Percentiles rank a stretch among this genome's conserved stretches.
These are phyloP conservation scores for Clonostachys solani DNA, from an alignment of 2,329 filamentous ascomycete genomes.

Conservation along the genomic window DNA sequence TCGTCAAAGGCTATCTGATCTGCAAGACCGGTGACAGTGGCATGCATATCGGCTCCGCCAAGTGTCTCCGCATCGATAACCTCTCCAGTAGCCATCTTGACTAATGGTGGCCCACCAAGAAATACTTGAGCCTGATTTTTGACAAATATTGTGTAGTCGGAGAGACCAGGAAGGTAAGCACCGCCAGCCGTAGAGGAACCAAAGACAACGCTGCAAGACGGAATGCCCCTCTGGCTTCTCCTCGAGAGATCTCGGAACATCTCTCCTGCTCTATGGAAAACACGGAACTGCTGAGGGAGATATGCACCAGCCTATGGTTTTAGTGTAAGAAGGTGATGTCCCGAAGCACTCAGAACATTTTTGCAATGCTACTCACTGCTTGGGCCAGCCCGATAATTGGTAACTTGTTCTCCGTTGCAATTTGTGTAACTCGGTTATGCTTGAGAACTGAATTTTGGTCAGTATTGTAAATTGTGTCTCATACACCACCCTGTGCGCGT, in stretches of 20 bases:
- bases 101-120: conserved; percentile 35
- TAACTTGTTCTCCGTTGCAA: conserved; percentile 29
- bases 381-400: conserved; percentile 31
- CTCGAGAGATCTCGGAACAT: conserved; percentile 33
- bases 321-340: not conserved
- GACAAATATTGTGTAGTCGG: conserved; percentile 29
- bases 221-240: conserved; percentile 25
- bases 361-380: conserved; percentile 16
- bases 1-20: conserved; percentile 37
- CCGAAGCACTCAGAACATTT: not conserved
- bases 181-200: conserved; percentile 34
- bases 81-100: conserved; percentile 41
- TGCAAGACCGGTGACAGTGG: conserved; percentile 30
- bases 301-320: conserved; percentile 22
- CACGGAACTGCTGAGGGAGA: conserved; percentile 35
- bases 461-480: no score
- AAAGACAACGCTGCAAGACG: conserved; percentile 37
- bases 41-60: conserved; percentile 34
- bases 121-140: conserved; percentile 36
- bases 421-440: conserved; percentile 16
- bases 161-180: conserved; percentile 11
- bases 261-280: conserved; percentile 29
- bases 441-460: conserved; percentile 25
- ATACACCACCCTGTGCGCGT: not conserved
- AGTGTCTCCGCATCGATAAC: conserved; percentile 31